Percentiles rank a stretch among this genome's conserved stretches.
phyloP scores from a whole-genome alignment of 2,329 filamentous ascomycete genomes.

The Sporothrix phasma region DNA sequence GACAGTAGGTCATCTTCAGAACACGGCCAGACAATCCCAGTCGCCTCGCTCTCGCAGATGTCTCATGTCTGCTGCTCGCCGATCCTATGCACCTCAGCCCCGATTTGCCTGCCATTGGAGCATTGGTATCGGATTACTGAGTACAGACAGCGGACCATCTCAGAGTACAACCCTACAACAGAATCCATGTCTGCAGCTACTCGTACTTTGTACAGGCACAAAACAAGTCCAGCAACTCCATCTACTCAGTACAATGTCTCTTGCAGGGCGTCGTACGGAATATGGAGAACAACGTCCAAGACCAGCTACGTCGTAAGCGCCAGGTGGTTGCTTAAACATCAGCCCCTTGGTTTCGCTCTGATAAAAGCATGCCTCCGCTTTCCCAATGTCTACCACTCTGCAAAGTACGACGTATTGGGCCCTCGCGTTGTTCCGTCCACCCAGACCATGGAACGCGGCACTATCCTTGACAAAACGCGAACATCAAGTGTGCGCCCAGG shows the following conservation, averaged over 20 bases:
- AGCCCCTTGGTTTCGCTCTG: not conserved
- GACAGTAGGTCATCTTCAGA: not conserved
- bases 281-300: not conserved
- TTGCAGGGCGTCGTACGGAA: too few species aligned
- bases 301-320: not conserved
- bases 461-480: not conserved
- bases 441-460: not conserved
- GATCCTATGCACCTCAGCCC: slow-evolving; percentile 8
- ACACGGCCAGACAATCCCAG: not conserved
- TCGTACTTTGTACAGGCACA: not conserved
- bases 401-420: too few species aligned
- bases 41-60: not conserved
- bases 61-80: not conserved
- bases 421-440: not conserved
- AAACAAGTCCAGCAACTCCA: not conserved
- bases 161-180: not conserved
- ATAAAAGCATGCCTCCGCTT: not conserved
- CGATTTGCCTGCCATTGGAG: not conserved
- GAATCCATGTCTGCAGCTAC: too few species aligned
- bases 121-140: not conserved
- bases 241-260: too few species aligned
- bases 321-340: not conserved
- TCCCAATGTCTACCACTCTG: not conserved
- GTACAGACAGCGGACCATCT: not conserved
- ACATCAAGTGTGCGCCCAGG: not conserved